Evolutionary conservation across 148 eudicot genomes (phyloP), one percentile per base, ranked within the genome.

Genomic region (Gaultheria prostrata): DNA sequence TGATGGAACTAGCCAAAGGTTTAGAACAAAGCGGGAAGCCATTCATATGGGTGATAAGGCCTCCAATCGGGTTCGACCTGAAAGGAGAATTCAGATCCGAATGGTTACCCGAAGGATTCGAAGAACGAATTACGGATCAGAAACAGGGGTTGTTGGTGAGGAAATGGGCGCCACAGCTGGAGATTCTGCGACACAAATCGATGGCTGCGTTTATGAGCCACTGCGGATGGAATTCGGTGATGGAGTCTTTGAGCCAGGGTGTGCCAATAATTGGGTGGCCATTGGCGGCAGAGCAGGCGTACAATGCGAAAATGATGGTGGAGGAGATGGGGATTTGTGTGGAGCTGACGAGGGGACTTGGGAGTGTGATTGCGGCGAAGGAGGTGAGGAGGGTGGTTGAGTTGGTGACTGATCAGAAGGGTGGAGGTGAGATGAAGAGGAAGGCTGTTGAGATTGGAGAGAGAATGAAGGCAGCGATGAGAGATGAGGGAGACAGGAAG

Each of bases 1-100:
- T 95, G 98, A 95, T 92, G 92, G 95, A 90, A 63, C 80, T 95
- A 21, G 98, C 98, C 0, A 71, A 57, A 28, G 98, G 98, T 0
- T 85, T 95, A 82, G 97, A 93, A 70, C 86, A 85, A 18, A 92
- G 95, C 49, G 87, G 84, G 24, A 87, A 59, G 21, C 79, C 88
- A 10, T 96, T 96, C 85, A 76, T 96, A 30, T 96, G 98, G 98
- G 92, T 87, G 32, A 82, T 90, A 43, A 82, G 98, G 91, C 90
- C 94, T 35, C 98, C 98, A 1, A 32, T 91, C 39, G 93, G 93
- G 28, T 89, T 84, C 56, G 79, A 94, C 83, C 11, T 86, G 24
- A 50, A 90, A 80, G 88, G 87, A 20, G 84, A 89, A 77, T 91
- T 94, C 84, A 84, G 43, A 74, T 45, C 89, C 1, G 86, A 92